Conservation (phyloP, 2,329 filamentous ascomycete species). For the Graphilbum fragrans region DNA sequence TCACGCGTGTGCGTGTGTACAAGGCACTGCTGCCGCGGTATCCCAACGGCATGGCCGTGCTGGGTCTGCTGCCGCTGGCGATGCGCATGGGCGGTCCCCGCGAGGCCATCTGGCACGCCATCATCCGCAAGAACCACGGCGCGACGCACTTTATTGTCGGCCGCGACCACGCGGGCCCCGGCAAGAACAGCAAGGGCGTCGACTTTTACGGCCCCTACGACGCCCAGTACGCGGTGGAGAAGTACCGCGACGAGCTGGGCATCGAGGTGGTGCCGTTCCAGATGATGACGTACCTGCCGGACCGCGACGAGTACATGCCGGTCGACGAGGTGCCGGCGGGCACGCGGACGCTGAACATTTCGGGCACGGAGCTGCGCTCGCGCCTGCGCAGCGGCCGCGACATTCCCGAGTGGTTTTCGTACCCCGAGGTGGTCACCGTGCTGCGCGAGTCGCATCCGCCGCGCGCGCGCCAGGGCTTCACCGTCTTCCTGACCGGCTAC, state of each 20-base stretch:
- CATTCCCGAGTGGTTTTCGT: conserved; percentile 99
- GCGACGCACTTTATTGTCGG: conserved; percentile 99
- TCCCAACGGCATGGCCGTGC: conserved; percentile 96
- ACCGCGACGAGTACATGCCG: conserved; percentile 91
- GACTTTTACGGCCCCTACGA: conserved; percentile 99
- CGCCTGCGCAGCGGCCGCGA: conserved; percentile 84
- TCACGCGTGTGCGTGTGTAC: conserved; percentile 97
- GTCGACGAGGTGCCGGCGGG: conserved; percentile 79
- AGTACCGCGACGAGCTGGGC: conserved; percentile 91
- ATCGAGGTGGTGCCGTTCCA: conserved; percentile 99
- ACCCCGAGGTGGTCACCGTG: conserved; percentile 94
- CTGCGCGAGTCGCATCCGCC: conserved; percentile 93
- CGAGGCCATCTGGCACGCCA: conserved; percentile 98
- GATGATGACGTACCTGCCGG: conserved; percentile 98
- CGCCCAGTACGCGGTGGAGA: conserved; percentile 89
- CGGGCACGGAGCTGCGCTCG: conserved; percentile 79
- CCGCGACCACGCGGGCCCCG: conserved; percentile 93
- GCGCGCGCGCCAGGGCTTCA: conserved; percentile 87
- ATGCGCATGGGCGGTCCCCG: conserved; percentile 99
- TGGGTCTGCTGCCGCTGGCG: conserved; percentile 86
- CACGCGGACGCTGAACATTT: conserved; percentile 78
- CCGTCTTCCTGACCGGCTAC: conserved; percentile 94
- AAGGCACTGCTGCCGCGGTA: conserved; percentile 92
- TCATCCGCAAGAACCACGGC: conserved; percentile 99
- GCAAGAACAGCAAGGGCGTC: conserved; percentile 93